Evolutionary conservation across 257 asterid species (phyloP), one percentile per base, ranked within the genome.

Genomic region (Hygrophila difformis): DNA sequence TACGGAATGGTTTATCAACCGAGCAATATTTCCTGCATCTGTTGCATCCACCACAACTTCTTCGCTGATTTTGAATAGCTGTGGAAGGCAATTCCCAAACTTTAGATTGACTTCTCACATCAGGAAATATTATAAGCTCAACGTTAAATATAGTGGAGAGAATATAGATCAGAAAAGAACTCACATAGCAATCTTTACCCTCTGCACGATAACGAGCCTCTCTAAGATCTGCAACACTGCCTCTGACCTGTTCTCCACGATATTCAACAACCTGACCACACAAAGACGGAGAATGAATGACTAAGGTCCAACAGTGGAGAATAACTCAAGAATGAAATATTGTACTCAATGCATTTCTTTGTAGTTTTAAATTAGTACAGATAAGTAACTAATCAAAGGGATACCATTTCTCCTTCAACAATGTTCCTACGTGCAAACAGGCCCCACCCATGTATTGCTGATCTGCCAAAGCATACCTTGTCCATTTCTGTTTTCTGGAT

Each of bases 381-480:
- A 36, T 42, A 40, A 53, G 49, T 40, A 51, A 53, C 13, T n/a
- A 48, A 26, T 40, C 18, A 31, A 49, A 44, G 44, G 33, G 60
- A 47, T 78, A 82, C 98, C 98, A 86, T 86, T 61, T 91, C 98
- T 64, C 98, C 98, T 74, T 86, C 98, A 13, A 63, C 74, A 60
- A 91, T 86, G 65, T 76, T 55, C 65, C 82, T 69, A 51, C 93
- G 84, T 16, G 98, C 96, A 72, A 91, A 91, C 24, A 91, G 85
- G 58, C 98, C 98, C 98, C 98, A 91, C 46, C 96, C 89, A 49
- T 91, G 98, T 55, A 91, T 86, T 60, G 76, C 95, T 47, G 98
- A 91, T 72, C 86, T 74, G 65, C 98, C 98, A 76, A 91, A 91
- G 83, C 93, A 79, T 62, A 91, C 94, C 48, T 83, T 75, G 41